Conservation (phyloP, 179 eudicot species). For the Silene noctiflora region DNA sequence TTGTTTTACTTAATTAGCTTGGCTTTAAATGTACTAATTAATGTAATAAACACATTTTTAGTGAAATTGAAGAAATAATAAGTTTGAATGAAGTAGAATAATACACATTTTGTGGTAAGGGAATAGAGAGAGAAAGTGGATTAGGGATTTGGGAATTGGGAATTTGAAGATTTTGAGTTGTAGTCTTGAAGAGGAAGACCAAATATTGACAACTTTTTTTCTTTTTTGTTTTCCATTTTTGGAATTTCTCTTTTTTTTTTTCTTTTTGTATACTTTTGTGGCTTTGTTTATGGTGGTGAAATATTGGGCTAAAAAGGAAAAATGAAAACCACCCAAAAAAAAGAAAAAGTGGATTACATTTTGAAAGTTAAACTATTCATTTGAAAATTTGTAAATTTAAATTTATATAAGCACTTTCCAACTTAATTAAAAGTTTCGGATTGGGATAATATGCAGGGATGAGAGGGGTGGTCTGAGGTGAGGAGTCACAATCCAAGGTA, state of each 20-base stretch:
- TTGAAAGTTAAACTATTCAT: too few relatives aligned
- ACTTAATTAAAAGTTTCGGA: too few relatives aligned
- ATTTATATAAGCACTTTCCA: too few relatives aligned
- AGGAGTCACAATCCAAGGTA: too few relatives aligned
- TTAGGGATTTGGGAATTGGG: too few relatives aligned
- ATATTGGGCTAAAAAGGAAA: slow-evolving; percentile 26
- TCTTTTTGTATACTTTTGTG: neutral
- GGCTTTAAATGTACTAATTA: neutral
- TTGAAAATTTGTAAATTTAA: too few relatives aligned
- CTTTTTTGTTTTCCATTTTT: neutral
- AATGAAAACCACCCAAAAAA: neutral
- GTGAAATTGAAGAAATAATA: neutral
- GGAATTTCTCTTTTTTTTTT: neutral
- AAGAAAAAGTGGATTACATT: too few relatives aligned
- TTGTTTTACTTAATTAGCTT: slow-evolving; percentile 9
- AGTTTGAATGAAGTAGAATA: too few relatives aligned
- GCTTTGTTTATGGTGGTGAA: slow-evolving; percentile 11
- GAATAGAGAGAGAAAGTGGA: too few relatives aligned
- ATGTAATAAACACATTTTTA: slow-evolving; percentile 8
- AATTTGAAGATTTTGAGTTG: neutral
- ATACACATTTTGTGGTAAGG: too few relatives aligned
- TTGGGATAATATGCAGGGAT: too few relatives aligned
- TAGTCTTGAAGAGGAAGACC: slow-evolving; percentile 20
- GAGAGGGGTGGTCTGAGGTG: too few relatives aligned
- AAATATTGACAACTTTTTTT: slow-evolving; percentile 15